Evolutionary conservation across 306 rosid species (phyloP).

Genomic region (Gastrolobium bilobum): DNA sequence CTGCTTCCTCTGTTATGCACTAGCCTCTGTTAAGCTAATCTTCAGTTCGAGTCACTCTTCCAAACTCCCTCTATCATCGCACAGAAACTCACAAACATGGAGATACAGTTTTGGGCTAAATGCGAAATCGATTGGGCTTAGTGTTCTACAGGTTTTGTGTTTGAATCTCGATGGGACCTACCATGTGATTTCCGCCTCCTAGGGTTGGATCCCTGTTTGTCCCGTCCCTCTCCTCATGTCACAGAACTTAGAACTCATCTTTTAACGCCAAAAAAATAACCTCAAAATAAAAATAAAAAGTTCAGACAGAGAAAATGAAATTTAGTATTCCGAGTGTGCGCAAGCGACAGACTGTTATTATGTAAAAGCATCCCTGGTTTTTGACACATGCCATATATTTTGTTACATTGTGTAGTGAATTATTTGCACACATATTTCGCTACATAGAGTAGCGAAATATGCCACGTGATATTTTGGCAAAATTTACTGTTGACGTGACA

Average conservation of each 20-base stretch:
- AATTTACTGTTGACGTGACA: too few species aligned
- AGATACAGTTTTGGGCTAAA: background rate
- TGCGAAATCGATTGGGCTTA: background rate
- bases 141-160: too few species aligned
- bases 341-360: conserved; percentile 3
- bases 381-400: too few species aligned
- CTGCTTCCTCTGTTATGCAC: too few species aligned
- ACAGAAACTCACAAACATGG: too few species aligned
- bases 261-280: background rate
- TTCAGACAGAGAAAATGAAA: background rate
- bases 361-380: conserved; percentile 3
- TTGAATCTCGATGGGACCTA: background rate
- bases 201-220: background rate
- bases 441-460: too few species aligned
- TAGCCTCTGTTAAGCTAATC: too few species aligned
- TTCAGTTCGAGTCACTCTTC: too few species aligned
- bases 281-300: background rate
- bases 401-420: too few species aligned
- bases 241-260: background rate
- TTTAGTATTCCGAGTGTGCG: background rate
- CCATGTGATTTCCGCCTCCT: background rate
- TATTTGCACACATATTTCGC: too few species aligned
- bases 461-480: too few species aligned
- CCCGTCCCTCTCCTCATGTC: background rate
- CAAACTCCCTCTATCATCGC: too few species aligned